These are phyloP conservation scores for Chlamydomonas schloesseri DNA, from an alignment of 139 green algal genomes.

Conservation along the genomic window DNA sequence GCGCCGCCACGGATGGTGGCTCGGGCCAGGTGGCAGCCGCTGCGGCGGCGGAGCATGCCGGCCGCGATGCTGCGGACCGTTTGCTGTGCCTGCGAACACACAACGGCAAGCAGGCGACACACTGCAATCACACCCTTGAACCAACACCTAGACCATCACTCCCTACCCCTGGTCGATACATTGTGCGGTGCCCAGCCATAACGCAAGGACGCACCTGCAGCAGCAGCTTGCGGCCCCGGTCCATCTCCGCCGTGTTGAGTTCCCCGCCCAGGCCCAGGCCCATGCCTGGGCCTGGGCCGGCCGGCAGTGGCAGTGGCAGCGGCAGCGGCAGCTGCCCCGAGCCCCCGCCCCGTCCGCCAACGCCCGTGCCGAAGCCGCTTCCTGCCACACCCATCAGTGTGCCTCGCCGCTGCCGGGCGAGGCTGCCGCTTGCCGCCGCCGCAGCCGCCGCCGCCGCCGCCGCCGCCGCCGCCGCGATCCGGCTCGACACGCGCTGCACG, in stretches of 20 bases:
- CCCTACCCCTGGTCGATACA: too few species aligned
- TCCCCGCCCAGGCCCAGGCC: not conserved
- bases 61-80: not conserved
- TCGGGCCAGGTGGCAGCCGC: constrained; percentile 11
- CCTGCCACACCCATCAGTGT: too few species aligned
- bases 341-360: not conserved
- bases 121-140: not conserved
- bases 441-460: too few species aligned
- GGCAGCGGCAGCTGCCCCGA: not conserved
- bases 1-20: not conserved
- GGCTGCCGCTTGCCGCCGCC: too few species aligned
- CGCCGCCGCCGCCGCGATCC: too few species aligned
- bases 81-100: not conserved
- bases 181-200: too few species aligned
- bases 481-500: too few species aligned
- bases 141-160: not conserved
- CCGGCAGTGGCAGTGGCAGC: too few species aligned
- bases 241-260: constrained; percentile 18
- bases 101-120: not conserved
- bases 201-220: constrained; percentile 4
- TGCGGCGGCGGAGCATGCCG: constrained; percentile 7
- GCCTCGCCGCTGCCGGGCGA: too few species aligned
- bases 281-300: not conserved
- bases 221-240: constrained; percentile 14
- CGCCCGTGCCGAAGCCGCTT: too few species aligned